These are phyloP conservation scores for Neoboletus magnificus DNA, from an alignment of 768 basidiomycete genomes.

Conservation along the genomic window DNA sequence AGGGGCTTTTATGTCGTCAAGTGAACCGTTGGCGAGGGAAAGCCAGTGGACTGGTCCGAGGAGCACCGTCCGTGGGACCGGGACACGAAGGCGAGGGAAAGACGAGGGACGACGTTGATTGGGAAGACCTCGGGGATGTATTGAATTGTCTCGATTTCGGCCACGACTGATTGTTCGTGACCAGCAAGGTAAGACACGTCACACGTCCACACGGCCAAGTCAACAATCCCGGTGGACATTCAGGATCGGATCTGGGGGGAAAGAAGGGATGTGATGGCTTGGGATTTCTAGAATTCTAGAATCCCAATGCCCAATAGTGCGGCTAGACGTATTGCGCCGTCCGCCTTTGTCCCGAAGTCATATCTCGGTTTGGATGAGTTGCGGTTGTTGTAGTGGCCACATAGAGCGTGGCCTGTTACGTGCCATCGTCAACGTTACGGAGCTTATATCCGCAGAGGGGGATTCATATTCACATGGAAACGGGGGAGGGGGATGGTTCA, in stretches of 20 bases:
- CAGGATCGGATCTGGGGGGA: background rate
- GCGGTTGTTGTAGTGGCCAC: background rate
- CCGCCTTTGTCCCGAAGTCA: background rate
- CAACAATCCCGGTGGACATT: background rate
- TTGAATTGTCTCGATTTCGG: background rate
- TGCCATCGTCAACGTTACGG: background rate
- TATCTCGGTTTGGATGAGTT: background rate
- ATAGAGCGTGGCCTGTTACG: background rate
- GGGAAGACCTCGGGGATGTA: constrained; percentile 1
- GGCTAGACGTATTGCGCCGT: background rate
- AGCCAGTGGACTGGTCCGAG: constrained; percentile 8
- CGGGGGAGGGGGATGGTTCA: background rate
- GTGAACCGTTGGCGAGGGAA: constrained; percentile 52
- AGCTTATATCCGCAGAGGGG: background rate
- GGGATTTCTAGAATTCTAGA: background rate
- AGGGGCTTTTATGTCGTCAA: constrained; percentile 40
- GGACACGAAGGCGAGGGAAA: background rate
- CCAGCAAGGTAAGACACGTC: background rate
- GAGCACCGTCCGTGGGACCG: background rate
- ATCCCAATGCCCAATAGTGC: background rate
- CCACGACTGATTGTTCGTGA: background rate
- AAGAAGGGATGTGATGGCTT: background rate
- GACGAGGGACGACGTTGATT: background rate
- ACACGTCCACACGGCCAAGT: background rate
- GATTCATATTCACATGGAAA: background rate